A percentile compares a stretch with the other conserved stretches of the same genome.
Evolutionary conservation across 2,329 filamentous ascomycete species (phyloP).

Genomic region (Aspergillus floridensis): DNA sequence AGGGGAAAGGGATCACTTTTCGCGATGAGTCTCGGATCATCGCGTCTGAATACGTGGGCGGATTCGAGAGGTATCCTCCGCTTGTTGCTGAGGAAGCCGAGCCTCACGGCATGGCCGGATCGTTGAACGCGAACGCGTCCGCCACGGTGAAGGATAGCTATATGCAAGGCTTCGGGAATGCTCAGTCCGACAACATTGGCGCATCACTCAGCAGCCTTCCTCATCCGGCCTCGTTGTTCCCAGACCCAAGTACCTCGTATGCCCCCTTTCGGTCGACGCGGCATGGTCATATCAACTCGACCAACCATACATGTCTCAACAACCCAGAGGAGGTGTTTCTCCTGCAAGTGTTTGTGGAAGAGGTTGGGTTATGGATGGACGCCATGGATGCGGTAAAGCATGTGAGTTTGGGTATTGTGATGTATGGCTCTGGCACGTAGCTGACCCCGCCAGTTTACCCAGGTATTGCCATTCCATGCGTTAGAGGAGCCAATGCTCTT

Average conservation of each 20-base stretch:
- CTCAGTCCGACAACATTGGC: conserved; percentile 33
- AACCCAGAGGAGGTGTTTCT: conserved; percentile 77
- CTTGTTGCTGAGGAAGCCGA: conserved; percentile 44
- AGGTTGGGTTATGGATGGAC: conserved; percentile 93
- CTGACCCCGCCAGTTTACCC: conserved; percentile 60
- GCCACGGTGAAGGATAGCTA: conserved; percentile 38
- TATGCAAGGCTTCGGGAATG: conserved; percentile 46
- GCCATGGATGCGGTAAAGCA: conserved; percentile 81
- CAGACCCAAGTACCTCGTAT: conserved; percentile 35
- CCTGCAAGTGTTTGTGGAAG: conserved; percentile 88
- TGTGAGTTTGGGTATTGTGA: conserved; percentile 37
- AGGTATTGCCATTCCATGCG: conserved; percentile 77
- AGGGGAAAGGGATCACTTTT: conserved; percentile 73
- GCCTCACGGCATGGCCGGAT: conserved; percentile 14
- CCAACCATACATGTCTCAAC: conserved; percentile 63
- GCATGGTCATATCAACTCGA: conserved; percentile 41
- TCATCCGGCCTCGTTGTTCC: conserved; percentile 26
- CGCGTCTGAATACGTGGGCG: conserved; percentile 84
- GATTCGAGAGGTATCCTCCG: conserved; percentile 68
- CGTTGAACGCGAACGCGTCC: not conserved
- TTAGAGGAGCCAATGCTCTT: conserved; percentile 82
- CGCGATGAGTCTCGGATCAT: conserved; percentile 86
- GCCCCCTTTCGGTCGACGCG: conserved; percentile 36
- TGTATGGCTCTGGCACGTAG: not conserved
- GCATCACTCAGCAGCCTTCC: conserved; percentile 27